These are phyloP conservation scores for Typha latifolia DNA, from an alignment of 176 grass and related monocot genomes.

Conservation along the genomic window DNA sequence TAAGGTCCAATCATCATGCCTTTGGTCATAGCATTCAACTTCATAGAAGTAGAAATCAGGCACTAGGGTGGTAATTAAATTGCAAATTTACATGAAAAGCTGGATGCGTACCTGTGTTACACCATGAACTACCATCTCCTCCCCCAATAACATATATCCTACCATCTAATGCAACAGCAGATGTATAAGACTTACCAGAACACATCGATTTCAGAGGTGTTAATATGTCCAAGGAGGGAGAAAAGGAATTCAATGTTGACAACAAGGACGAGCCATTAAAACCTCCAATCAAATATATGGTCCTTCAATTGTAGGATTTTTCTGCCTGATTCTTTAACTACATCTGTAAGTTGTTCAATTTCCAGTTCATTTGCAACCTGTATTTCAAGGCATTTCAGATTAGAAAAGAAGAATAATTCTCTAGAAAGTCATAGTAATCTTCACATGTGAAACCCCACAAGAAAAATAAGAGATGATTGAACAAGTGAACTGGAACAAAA, in stretches of 20 bases:
- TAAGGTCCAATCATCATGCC: slow-evolving; percentile 45
- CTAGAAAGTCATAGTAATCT: too few relatives aligned
- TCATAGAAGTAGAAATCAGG: slow-evolving; percentile 23
- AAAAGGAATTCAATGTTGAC: slow-evolving; percentile 54
- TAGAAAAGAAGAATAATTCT: neutral
- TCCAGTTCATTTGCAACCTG: neutral
- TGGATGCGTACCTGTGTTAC: slow-evolving; percentile 45
- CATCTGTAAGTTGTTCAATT: neutral
- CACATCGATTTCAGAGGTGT: slow-evolving; percentile 54
- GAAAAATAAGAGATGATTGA: too few relatives aligned
- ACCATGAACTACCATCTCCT: slow-evolving; percentile 55
- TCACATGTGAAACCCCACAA: too few relatives aligned
- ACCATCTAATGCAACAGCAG: slow-evolving; percentile 50
- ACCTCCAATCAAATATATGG: slow-evolving; percentile 47
- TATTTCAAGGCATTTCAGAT: neutral
- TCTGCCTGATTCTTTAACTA: neutral
- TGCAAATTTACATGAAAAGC: neutral
- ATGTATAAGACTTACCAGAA: slow-evolving; percentile 44
- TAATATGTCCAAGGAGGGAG: slow-evolving; percentile 60
- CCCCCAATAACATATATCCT: slow-evolving; percentile 78
- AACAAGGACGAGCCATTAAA: slow-evolving; percentile 50
- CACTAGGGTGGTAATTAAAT: slow-evolving; percentile 15
- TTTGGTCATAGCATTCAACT: slow-evolving; percentile 72
- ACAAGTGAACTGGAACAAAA: too few relatives aligned
- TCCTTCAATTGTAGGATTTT: neutral